Evolutionary conservation across 176 grass and related monocot species (phyloP), one percentile per base, ranked within the genome.

Genomic region (Lolium multiflorum): DNA sequence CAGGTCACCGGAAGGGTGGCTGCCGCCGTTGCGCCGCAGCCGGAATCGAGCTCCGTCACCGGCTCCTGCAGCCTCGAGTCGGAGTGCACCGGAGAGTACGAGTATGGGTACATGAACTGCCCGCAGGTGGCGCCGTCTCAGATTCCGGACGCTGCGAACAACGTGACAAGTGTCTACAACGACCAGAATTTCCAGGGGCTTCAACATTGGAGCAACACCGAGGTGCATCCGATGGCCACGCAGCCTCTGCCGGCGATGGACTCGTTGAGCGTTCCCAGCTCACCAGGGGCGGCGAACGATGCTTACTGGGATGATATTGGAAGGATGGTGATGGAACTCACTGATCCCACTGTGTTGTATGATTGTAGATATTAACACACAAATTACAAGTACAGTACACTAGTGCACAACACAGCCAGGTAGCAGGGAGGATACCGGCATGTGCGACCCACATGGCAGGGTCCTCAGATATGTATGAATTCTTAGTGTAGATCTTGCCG

Each of bases 221-320:
- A 5, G 25, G 73, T 70, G 25, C 46, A 54, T 28, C 61, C 24
- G 24, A 10, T 28, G 24, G 28, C 82, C 57, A 3, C 51, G 11
- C 62, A 71, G 31, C 20, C 41, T 3, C 70, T 74, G 28, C 65
- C 82, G 11, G 49, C 65, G 74, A 43, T 60, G 63, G 51, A 63
- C 35, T 68, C 70, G 10, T 72, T 76, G 26, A 66, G 77, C 71
- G 31, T 41, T 85, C 28, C 62, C 10, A 82, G 65, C 83, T 64
- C 82, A 9, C 11, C 75, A 1, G 37, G 71, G 3, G 43, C 20
- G 10, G 22, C 57, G 25, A 71, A 90, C 18, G 91, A 93, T 38
- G 79, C 62, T 11, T 89, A 51, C 79, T 93, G 87, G 87, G 91
- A 93, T 44, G 94, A 96, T 74, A 81, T 96, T 62, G 85, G 87